Evolutionary conservation across 176 grass and related monocot genomes (phyloP).

Genomic region (Coix lacrymajobi): DNA sequence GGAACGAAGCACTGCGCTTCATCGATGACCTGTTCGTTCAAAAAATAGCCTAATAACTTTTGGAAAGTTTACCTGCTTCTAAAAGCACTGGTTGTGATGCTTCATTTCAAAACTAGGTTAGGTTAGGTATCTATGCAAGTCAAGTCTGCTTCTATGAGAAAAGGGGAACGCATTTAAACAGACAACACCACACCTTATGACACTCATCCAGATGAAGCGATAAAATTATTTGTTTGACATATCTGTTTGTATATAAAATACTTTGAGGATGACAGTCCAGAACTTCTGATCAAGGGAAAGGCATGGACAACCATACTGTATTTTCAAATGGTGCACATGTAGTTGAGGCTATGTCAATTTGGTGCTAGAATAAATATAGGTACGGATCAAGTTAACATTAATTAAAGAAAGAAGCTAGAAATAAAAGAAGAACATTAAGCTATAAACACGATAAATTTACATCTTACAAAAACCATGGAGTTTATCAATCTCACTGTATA

Average conservation of each 20-base stretch:
- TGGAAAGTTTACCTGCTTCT: not conserved
- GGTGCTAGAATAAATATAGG: not conserved
- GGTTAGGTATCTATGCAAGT: not conserved
- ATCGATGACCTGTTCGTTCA: not conserved
- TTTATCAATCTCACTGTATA: not conserved
- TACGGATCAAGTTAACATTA: no score
- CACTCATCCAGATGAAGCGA: not conserved
- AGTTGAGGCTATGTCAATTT: not conserved
- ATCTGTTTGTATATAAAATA: not conserved
- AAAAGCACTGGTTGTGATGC: not conserved
- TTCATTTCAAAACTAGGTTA: not conserved
- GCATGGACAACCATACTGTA: not conserved
- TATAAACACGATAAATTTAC: not conserved
- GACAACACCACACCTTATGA: not conserved
- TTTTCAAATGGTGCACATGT: not conserved
- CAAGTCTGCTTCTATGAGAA: not conserved
- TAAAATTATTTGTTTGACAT: constrained; percentile 8
- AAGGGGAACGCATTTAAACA: not conserved
- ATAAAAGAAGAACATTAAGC: no score
- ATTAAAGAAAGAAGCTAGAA: not conserved
- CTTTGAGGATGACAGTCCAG: not conserved
- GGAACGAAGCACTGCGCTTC: not conserved
- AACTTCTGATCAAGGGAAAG: not conserved
- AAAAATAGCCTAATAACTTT: not conserved
- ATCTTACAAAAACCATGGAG: not conserved